phyloP scores from a whole-genome alignment of 78 protist genomes.

The Isochrysis galbana region DNA sequence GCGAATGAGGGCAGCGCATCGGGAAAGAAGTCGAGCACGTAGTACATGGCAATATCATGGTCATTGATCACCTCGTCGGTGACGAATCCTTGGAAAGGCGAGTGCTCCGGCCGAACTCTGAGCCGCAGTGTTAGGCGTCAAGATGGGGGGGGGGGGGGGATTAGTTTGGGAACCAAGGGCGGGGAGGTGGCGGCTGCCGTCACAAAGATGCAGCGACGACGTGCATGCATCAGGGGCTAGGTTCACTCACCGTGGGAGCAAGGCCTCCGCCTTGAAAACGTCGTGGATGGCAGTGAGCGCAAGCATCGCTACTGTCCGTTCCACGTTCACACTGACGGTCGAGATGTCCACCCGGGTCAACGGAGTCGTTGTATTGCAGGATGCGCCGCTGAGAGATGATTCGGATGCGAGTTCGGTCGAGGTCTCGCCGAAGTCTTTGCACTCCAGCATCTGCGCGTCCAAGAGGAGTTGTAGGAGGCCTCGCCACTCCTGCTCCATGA shows the following conservation, averaged over 20 bases:
- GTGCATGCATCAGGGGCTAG: no score
- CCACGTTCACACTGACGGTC: not conserved
- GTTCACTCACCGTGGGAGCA: no score
- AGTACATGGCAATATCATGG: not conserved
- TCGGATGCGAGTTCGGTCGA: no score
- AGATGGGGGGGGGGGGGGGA: no score
- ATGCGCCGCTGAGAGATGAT: no score
- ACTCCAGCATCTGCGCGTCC: not conserved
- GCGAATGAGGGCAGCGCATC: not conserved
- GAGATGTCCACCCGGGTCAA: no score
- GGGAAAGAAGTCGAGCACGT: not conserved
- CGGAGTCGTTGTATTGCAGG: no score
- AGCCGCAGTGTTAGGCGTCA: no score
- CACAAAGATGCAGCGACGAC: no score
- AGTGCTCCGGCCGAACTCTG: not conserved
- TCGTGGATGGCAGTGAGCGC: not conserved
- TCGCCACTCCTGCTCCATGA: not conserved
- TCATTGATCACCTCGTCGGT: not conserved
- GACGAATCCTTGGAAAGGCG: not conserved
- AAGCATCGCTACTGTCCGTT: not conserved
- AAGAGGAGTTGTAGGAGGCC: not conserved
- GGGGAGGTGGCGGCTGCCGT: no score
- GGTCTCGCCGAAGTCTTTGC: no score
- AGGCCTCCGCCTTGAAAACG: not conserved
- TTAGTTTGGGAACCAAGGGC: no score